These are phyloP conservation scores for Cyclocybe aegerita DNA, from an alignment of 768 basidiomycete species.

Conservation along the genomic window DNA sequence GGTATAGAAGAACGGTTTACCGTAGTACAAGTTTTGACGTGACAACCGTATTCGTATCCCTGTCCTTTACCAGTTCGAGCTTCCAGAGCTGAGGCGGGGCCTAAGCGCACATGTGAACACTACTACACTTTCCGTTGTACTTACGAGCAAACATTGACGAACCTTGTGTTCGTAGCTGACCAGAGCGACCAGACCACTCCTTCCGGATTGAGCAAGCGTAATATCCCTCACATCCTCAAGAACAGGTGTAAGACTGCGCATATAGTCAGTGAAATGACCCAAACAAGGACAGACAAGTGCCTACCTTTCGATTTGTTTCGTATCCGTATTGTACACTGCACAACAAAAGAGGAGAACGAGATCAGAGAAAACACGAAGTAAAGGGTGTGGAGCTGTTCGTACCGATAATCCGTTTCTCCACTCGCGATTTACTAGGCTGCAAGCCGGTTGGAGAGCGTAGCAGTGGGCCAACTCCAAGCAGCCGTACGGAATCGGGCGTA, in stretches of 20 bases:
- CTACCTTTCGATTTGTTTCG: constrained; percentile 67
- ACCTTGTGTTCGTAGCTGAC: constrained; percentile 78
- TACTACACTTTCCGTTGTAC: background rate
- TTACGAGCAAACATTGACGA: constrained; percentile 1
- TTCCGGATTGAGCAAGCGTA: constrained; percentile 51
- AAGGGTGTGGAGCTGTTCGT: constrained; percentile 20
- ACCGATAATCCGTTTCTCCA: constrained; percentile 77
- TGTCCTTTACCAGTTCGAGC: constrained; percentile 61
- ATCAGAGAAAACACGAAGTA: background rate
- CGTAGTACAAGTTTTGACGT: constrained; percentile 40
- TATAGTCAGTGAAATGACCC: constrained; percentile 3
- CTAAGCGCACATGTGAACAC: constrained; percentile 30
- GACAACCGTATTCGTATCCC: constrained; percentile 31
- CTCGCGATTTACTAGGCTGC: constrained; percentile 66
- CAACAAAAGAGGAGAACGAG: constrained; percentile 5
- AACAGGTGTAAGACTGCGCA: constrained; percentile 63
- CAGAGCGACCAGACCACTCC: constrained; percentile 55
- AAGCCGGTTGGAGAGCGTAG: constrained; percentile 61
- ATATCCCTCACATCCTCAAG: constrained; percentile 74
- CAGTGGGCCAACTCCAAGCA: constrained; percentile 69
- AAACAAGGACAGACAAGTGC: constrained; percentile 12
- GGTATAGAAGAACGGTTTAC: constrained; percentile 19
- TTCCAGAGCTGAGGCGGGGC: constrained; percentile 81
- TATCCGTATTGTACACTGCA: constrained; percentile 66
- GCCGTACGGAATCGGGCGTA: constrained; percentile 61